Conservation (phyloP, 2,329 filamentous ascomycete genomes). For the Pseudofabraea citricarpa region DNA sequence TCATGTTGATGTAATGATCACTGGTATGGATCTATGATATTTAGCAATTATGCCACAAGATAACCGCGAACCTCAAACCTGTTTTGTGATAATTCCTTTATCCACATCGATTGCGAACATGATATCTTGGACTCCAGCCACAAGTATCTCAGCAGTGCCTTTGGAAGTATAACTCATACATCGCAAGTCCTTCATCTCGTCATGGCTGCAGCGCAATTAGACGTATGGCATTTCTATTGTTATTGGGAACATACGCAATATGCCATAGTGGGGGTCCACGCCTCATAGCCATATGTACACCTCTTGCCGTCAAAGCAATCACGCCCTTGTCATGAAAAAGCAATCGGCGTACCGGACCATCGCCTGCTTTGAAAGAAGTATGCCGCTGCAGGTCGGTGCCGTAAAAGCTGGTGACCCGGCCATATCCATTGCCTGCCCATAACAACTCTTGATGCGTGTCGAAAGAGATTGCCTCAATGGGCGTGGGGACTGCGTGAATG, state of each 20-base stretch:
- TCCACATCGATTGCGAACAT: conserved; percentile 74
- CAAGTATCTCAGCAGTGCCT: conserved; percentile 75
- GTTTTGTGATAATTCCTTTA: conserved; percentile 68
- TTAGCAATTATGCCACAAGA: conserved; percentile 24
- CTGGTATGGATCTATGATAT: conserved; percentile 58
- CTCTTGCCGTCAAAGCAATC: conserved; percentile 74
- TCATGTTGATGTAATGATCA: conserved; percentile 86
- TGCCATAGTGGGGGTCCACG: conserved; percentile 87
- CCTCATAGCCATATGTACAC: conserved; percentile 83
- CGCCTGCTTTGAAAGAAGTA: conserved; percentile 77
- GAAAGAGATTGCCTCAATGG: conserved; percentile 78
- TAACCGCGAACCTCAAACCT: conserved; percentile 37
- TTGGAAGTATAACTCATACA: conserved; percentile 97
- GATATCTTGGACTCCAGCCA: conserved; percentile 77
- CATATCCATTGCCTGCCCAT: conserved; percentile 87
- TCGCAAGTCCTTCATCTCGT: conserved; percentile 78
- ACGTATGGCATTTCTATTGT: too few relatives aligned
- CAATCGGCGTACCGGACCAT: conserved; percentile 81
- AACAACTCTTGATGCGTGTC: conserved; percentile 85
- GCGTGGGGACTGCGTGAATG: conserved; percentile 63
- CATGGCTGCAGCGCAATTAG: too few relatives aligned
- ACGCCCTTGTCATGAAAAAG: conserved; percentile 89
- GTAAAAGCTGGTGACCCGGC: conserved; percentile 84
- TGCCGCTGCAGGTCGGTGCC: conserved; percentile 81
- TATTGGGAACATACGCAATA: conserved; percentile 51